These are phyloP conservation scores for Colletotrichum sp. DNA, from an alignment of 2,329 filamentous ascomycete genomes.

Conservation along the genomic window DNA sequence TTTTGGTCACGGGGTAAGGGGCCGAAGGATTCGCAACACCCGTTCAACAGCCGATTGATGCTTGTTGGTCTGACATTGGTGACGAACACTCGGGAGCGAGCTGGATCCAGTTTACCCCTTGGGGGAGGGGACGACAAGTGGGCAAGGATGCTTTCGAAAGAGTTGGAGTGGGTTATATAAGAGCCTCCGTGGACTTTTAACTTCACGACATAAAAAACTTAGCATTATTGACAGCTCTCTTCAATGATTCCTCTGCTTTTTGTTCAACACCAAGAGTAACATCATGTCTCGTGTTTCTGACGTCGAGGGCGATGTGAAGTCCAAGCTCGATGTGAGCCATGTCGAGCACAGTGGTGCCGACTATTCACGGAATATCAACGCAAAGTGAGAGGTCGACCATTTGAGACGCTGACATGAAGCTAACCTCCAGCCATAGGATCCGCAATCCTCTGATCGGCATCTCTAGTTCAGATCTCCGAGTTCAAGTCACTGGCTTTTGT, in stretches of 20 bases:
- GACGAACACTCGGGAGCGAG: background rate
- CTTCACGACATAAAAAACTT: background rate
- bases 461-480: slow-evolving; percentile 23
- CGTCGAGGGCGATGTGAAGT: slow-evolving; percentile 26
- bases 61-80: background rate
- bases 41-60: background rate
- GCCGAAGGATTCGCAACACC: background rate
- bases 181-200: background rate
- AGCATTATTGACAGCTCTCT: background rate
- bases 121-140: background rate
- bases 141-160: background rate
- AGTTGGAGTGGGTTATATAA: slow-evolving; percentile 4
- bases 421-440: slow-evolving; percentile 21
- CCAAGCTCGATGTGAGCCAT: slow-evolving; percentile 14
- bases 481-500: slow-evolving; percentile 29
- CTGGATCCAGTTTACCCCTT: background rate
- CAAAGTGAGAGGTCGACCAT: slow-evolving; percentile 24
- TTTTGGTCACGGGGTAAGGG: background rate
- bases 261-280: background rate
- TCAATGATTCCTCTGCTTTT: background rate
- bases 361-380: slow-evolving; percentile 34
- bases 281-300: slow-evolving; percentile 16
- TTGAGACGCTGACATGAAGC: background rate
- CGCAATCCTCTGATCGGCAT: slow-evolving; percentile 30
- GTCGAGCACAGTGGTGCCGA: slow-evolving; percentile 27